Base-by-base conservation (phyloP, 768 basidiomycete genomes). In the Myochromella boudieri region DNA sequence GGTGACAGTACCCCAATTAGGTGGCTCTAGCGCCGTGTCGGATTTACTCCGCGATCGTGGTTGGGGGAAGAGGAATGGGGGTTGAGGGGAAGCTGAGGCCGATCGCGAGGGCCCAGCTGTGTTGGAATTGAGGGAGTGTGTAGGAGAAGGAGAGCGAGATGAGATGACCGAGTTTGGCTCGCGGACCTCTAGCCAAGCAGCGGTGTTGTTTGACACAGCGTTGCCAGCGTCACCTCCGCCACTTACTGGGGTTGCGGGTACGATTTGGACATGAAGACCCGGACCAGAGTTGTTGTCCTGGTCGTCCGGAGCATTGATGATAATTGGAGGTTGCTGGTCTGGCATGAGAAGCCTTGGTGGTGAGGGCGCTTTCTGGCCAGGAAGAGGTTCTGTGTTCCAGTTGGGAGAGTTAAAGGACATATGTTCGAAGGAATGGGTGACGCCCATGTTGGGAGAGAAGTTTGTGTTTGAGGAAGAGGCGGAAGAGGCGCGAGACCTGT, bases 231-330 rank as follows among this genome's bases (percentile, higher is more conserved):
- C 74, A 27, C 69, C 81, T 17, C 80, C 82, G 34, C 82, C 84
- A 49, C 77, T 79, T 45, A 92, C 74, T 6, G 90, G 90, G 3
- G 90, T 92, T 17, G 89, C 87, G 32, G 90, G 90, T 6, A 91
- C 87, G 51, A 92, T 84, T 59, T 89, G 81, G 50, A 92, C 74
- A 42, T 77, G 77, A 1, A 85, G 87, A 0, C 84, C 81, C 14
- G 68, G 66, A 7, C 67, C 65, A 44, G 67, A 64, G 22, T 69
- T 68, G 28, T 76, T 78, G 14, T 12, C 5, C 44, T 76, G 75
- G 32, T 78, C 83, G 3, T 79, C 76, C 2, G 83, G 84, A 10
- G 82, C 82, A 42, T 82, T 82, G 55, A 84, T 84, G 7, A 75
- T 66, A 17, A 70, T 67, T 7, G 68, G 67, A 1, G 66, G 63